Conservation (phyloP, 1,284 basidiomycete genomes). For the Peniophora sp. region DNA sequence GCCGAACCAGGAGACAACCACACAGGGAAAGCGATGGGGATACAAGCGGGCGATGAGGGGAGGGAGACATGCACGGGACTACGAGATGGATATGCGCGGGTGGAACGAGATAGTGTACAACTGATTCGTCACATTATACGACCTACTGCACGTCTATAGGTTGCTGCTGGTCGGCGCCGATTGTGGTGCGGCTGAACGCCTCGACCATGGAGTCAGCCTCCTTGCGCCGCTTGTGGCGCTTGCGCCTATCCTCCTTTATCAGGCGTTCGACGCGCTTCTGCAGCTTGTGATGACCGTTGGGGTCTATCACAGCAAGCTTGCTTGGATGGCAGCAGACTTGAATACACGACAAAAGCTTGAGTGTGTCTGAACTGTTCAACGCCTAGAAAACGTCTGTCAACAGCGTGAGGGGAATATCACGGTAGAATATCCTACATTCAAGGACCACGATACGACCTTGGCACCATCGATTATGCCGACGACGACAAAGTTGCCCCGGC, state of each 20-base stretch:
- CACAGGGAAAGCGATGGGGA: too few relatives aligned
- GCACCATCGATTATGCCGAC: constrained; percentile 64
- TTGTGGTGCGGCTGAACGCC: constrained; percentile 37
- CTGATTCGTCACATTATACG: too few relatives aligned
- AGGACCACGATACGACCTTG: constrained; percentile 74
- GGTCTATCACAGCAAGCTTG: constrained; percentile 57
- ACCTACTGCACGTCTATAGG: constrained; percentile 6
- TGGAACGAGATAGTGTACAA: too few relatives aligned
- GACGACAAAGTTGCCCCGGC: constrained; percentile 77
- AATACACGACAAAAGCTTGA: constrained; percentile 70
- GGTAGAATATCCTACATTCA: constrained; percentile 46
- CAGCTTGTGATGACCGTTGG: constrained; percentile 49
- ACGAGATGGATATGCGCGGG: too few relatives aligned
- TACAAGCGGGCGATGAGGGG: too few relatives aligned
- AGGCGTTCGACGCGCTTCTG: constrained; percentile 65
- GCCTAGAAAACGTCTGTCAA: constrained; percentile 36
- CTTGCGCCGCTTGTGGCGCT: constrained; percentile 68
- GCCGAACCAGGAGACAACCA: too few relatives aligned
- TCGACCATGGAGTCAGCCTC: constrained; percentile 74
- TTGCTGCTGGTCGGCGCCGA: constrained; percentile 44
- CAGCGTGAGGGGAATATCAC: constrained; percentile 1
- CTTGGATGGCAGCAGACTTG: constrained; percentile 73
- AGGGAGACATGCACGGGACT: too few relatives aligned
- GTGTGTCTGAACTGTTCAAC: constrained; percentile 70
- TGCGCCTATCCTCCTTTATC: constrained; percentile 74